Evolutionary conservation across 495 filamentous ascomycete species (phyloP).

Genomic region (Daldinia caldariorum): DNA sequence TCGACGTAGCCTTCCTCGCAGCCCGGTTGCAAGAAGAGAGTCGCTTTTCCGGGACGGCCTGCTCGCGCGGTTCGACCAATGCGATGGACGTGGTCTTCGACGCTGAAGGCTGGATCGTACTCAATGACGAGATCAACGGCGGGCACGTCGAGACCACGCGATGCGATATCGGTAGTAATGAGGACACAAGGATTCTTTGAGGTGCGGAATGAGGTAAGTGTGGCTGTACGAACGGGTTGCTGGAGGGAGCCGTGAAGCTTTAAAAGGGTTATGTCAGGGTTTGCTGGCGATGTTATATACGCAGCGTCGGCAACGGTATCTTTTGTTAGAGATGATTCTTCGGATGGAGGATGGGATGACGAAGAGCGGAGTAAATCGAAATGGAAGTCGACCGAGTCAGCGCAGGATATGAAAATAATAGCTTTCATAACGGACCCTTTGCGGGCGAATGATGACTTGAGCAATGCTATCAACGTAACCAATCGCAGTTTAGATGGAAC

Average conservation of each 20-base stretch:
- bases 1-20: conserved; percentile 89
- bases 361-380: conserved; percentile 83
- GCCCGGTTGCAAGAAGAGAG: conserved; percentile 89
- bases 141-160: conserved; percentile 91
- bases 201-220: conserved; percentile 77
- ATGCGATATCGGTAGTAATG: conserved; percentile 93
- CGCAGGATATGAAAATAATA: conserved; percentile 95
- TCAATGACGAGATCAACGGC: conserved; percentile 94
- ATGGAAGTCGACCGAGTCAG: conserved; percentile 96
- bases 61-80: conserved; percentile 95
- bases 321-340: conserved; percentile 50
- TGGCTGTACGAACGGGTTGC: conserved; percentile 85
- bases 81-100: conserved; percentile 91
- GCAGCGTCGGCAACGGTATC: conserved; percentile 55
- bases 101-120: conserved; percentile 91
- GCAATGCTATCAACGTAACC: conserved; percentile 81
- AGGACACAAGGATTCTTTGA: conserved; percentile 76
- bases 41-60: conserved; percentile 85
- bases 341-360: conserved; percentile 33
- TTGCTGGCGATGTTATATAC: conserved; percentile 61
- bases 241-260: conserved; percentile 93
- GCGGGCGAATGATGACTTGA: conserved; percentile 86
- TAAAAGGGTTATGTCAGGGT: conserved; percentile 71
- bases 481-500: conserved; percentile 88
- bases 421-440: conserved; percentile 91